Base-by-base conservation (phyloP, 495 filamentous ascomycete genomes). In the Penicillium robsamsonii region DNA sequence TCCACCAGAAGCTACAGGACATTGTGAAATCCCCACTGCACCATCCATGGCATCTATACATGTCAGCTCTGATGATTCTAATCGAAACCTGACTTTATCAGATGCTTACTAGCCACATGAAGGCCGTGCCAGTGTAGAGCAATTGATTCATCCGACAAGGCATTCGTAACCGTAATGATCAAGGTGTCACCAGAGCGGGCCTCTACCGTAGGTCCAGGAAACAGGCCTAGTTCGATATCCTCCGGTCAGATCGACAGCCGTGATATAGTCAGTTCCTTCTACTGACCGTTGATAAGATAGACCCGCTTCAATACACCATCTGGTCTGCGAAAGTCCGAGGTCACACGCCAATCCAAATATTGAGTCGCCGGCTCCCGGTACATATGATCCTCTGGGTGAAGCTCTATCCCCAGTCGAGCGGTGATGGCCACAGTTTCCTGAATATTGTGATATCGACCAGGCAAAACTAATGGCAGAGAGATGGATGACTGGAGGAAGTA, bases 101-200 rank as follows among this genome's bases (percentile, higher is more conserved):
- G 8, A 5, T 22, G 44, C 29, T 79, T 84, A 60, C 80, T 81
- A 48, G 84, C 69, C 58, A 89, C 84, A 68, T 84, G 87, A 27
- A 92, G 73, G 8, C 90, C 90, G 68, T 95, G 90, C 75, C 88
- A 95, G 72, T 95, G 90, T 3, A 93, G 63, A 45, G 85, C 81
- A 7, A 89, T 83, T 11, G 78, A 71, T 57, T 91, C 80, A 50
- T 91, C 84, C 33, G 80, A 80, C 8, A 93, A 74, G 25, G 77
- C 72, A 71, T 93, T 95, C 45, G 81, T 72, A 45, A 89, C 81
- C 42, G 85, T 84, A 53, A 93, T 80, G 33, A 92, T 69, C 33
- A 95, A 59, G 8, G 75, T 80, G 70, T 93, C 90, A 44, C 89
- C 88, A 0, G 72, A 70, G 37, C 72, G 70, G 31, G 66, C 69